These are phyloP conservation scores for Candida montana DNA, from an alignment of 805 yeast species.

Conservation along the genomic window DNA sequence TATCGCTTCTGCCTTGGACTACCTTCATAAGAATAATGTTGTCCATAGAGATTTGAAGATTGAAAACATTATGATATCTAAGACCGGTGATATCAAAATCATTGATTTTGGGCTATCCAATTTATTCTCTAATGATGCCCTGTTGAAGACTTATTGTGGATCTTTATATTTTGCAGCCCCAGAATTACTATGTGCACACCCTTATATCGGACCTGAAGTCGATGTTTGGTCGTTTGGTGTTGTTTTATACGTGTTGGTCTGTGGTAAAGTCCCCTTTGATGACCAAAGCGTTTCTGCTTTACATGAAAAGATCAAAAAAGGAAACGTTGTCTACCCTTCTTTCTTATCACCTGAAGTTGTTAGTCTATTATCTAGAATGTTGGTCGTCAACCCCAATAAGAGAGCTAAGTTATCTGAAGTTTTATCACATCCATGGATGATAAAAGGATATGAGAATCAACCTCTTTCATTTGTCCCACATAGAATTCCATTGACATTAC, in stretches of 20 bases:
- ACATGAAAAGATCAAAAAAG: conserved; percentile 91
- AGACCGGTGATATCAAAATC: conserved; percentile 88
- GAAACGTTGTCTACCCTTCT: conserved; percentile 86
- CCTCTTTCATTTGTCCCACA: conserved; percentile 70
- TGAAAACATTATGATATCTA: conserved; percentile 92
- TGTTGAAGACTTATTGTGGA: conserved; percentile 93
- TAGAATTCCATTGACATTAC: conserved; percentile 67
- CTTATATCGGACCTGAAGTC: conserved; percentile 94
- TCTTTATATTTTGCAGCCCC: conserved; percentile 98
- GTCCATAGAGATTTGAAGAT: conserved; percentile 96
- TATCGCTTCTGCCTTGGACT: conserved; percentile 87
- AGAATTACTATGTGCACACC: conserved; percentile 85
- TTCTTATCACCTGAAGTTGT: conserved; percentile 76
- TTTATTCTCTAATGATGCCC: conserved; percentile 61
- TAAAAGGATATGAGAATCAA: conserved; percentile 72
- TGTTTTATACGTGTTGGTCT: conserved; percentile 87
- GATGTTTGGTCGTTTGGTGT: conserved; percentile 99
- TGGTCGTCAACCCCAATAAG: conserved; percentile 80
- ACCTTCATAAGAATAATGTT: conserved; percentile 88
- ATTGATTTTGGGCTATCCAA: conserved; percentile 96
- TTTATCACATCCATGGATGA: conserved; percentile 91
- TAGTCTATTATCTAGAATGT: conserved; percentile 77
- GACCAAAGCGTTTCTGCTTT: conserved; percentile 88
- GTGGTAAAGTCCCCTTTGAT: conserved; percentile 98
- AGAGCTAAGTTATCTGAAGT: conserved; percentile 80